A percentile compares a stretch with the other conserved stretches of the same genome.
These are phyloP conservation scores for Puccinellia tenuiflora DNA, from an alignment of 176 grass and related monocot genomes.

Conservation along the genomic window DNA sequence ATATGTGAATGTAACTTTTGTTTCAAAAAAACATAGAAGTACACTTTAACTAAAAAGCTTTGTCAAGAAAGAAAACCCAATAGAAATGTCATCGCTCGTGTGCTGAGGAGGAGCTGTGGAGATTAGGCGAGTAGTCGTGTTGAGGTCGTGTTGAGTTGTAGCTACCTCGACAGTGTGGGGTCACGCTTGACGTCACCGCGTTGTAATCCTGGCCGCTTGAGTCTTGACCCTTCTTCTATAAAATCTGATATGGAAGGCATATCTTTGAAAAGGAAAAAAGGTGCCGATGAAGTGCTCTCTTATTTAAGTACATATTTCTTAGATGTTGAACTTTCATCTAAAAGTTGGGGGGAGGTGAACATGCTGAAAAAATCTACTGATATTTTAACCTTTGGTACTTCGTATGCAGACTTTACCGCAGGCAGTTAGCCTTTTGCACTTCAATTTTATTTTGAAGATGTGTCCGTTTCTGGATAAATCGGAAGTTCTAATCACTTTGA, in stretches of 20 bases:
- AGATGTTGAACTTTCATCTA: not conserved
- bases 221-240: too few species aligned
- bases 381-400: not conserved
- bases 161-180: too few species aligned
- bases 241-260: too few species aligned
- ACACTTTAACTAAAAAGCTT: not conserved
- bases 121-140: too few species aligned
- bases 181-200: too few species aligned
- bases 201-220: too few species aligned
- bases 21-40: not conserved
- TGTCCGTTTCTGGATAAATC: not conserved
- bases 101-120: not conserved
- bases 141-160: too few species aligned
- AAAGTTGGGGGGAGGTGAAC: not conserved
- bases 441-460: not conserved
- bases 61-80: not conserved
- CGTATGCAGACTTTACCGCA: not conserved
- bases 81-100: slow-evolving; percentile 1
- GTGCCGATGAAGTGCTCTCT: not conserved
- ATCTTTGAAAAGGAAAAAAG: too few species aligned
- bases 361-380: not conserved
- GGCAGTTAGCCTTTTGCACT: not conserved
- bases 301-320: not conserved
- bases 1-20: not conserved
- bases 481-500: not conserved